Evolutionary conservation across 768 basidiomycete species (phyloP).

Genomic region (Chiua virens): DNA sequence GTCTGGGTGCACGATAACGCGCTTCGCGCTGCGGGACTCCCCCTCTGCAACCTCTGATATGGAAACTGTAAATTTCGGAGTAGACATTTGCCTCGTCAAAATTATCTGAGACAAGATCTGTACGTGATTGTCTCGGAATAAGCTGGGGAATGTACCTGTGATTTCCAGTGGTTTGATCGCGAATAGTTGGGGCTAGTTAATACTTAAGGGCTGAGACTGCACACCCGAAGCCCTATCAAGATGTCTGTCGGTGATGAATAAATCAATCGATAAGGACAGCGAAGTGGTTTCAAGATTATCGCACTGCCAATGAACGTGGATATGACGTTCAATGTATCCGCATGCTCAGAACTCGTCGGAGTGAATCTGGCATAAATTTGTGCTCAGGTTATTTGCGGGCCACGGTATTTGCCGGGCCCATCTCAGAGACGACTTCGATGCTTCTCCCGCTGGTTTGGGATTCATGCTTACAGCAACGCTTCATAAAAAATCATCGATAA

Average conservation of each 20-base stretch:
- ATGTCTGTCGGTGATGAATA: not conserved
- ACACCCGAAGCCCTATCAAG: too few relatives aligned
- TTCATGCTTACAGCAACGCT: too few relatives aligned
- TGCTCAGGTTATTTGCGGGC: not conserved
- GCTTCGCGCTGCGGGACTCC: conserved; percentile 54
- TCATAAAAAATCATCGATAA: not conserved
- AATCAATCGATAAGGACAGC: conserved; percentile 1
- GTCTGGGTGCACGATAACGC: conserved; percentile 64
- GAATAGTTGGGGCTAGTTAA: not conserved
- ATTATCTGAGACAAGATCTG: not conserved
- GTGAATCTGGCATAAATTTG: not conserved
- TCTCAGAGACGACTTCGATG: not conserved
- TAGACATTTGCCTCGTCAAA: conserved; percentile 14
- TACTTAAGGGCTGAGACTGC: not conserved
- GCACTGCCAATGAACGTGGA: conserved; percentile 15
- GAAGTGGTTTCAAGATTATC: conserved; percentile 1
- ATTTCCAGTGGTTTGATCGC: not conserved
- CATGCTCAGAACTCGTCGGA: conserved; percentile 3
- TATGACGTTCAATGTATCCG: not conserved
- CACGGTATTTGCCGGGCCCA: conserved; percentile 15
- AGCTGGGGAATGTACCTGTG: not conserved
- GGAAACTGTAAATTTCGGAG: conserved; percentile 39
- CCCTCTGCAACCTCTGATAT: conserved; percentile 35
- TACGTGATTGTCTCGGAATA: not conserved
- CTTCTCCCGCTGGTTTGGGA: not conserved